Evolutionary conservation across 495 filamentous ascomycete genomes (phyloP).

Genomic region (Lentithecium fluviatile): DNA sequence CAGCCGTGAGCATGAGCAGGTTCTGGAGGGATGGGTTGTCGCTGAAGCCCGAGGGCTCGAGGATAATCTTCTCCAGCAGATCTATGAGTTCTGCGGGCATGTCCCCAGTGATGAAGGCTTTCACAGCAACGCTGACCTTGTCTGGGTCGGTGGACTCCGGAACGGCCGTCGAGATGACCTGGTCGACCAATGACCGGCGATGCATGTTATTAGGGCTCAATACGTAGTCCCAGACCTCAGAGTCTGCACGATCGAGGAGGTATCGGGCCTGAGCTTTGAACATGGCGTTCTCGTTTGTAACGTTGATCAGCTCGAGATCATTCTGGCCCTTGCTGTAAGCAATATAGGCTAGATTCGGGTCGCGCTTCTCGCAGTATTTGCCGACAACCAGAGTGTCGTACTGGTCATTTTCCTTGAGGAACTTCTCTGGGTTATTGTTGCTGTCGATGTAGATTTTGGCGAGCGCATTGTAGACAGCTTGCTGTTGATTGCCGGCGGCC

Average conservation of each 20-base stretch:
- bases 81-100: conserved; percentile 94
- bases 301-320: conserved; percentile 92
- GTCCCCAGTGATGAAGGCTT: conserved; percentile 85
- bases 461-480: conserved; percentile 95
- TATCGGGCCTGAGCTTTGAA: conserved; percentile 96
- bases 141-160: conserved; percentile 92
- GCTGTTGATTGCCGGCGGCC: conserved; percentile 89
- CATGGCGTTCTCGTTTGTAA: conserved; percentile 99
- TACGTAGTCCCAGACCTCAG: conserved; percentile 92
- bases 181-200: conserved; percentile 88
- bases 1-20: conserved; percentile 92
- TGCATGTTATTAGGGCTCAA: conserved; percentile 94
- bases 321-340: conserved; percentile 96
- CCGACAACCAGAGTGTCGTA: conserved; percentile 92
- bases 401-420: conserved; percentile 96
- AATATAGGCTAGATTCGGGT: conserved; percentile 95
- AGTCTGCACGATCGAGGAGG: conserved; percentile 83
- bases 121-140: conserved; percentile 92
- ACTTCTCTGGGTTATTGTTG: conserved; percentile 98
- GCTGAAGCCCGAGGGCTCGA: conserved; percentile 95
- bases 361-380: conserved; percentile 98
- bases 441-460: conserved; percentile 99
- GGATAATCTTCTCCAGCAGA: conserved; percentile 97
- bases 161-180: conserved; percentile 94
- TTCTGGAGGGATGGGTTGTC: conserved; percentile 97